Evolutionary conservation across 2,329 filamentous ascomycete species (phyloP).

Genomic region (Lasiodiplodia citricola): DNA sequence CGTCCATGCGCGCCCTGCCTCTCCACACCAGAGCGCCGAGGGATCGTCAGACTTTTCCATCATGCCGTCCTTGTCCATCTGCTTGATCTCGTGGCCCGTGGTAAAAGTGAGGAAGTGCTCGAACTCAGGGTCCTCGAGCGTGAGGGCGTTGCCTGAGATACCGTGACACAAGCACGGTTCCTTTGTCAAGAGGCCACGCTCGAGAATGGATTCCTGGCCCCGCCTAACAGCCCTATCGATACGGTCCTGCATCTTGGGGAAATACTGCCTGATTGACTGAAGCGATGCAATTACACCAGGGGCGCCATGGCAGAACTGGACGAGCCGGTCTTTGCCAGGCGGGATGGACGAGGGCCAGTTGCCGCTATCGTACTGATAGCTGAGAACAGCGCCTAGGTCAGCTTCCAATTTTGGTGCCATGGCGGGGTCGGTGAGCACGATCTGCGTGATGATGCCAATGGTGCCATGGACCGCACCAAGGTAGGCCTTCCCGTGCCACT

Average conservation of each 20-base stretch:
- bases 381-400: conserved; percentile 61
- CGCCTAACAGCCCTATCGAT: conserved; percentile 60
- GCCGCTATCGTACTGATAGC: conserved; percentile 64
- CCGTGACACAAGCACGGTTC: conserved; percentile 71
- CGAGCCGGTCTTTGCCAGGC: conserved; percentile 55
- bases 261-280: conserved; percentile 60
- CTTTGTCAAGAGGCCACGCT: conserved; percentile 65
- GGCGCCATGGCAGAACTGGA: conserved; percentile 72
- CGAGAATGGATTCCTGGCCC: conserved; percentile 60
- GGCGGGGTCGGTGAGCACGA: conserved; percentile 63
- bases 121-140: conserved; percentile 54
- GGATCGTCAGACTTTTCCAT: conserved; percentile 58
- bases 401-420: conserved; percentile 60
- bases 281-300: conserved; percentile 67
- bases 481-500: conserved; percentile 67
- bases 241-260: conserved; percentile 58
- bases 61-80: conserved; percentile 58
- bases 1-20: conserved; percentile 55
- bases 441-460: conserved; percentile 73
- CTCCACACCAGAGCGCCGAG: conserved; percentile 57
- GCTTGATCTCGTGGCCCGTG: conserved; percentile 61
- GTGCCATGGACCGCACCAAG: conserved; percentile 71
- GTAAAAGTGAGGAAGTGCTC: conserved; percentile 66
- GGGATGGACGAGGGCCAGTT: conserved; percentile 67
- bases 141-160: conserved; percentile 68